Evolutionary conservation across 371 early-diverging fungal genomes (phyloP).

Genomic region (Racocetra persica): DNA sequence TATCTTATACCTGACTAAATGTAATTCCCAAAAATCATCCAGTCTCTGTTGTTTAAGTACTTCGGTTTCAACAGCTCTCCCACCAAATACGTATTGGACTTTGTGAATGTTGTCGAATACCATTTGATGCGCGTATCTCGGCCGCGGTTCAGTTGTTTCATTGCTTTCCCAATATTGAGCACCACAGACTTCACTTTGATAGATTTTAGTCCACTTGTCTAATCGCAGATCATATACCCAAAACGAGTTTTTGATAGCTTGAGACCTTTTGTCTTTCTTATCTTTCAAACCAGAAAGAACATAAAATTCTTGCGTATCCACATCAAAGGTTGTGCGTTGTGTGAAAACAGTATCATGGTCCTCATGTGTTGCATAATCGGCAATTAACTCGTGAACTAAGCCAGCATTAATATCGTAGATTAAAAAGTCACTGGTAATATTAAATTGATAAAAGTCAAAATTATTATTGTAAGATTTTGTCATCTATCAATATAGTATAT

Average conservation of each 20-base stretch:
- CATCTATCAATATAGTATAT: neutral
- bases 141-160: slow-evolving; percentile 70
- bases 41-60: slow-evolving; percentile 64
- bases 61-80: slow-evolving; percentile 78
- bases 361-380: slow-evolving; percentile 73
- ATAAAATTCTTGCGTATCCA: slow-evolving; percentile 78
- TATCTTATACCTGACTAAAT: slow-evolving; percentile 63
- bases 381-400: slow-evolving; percentile 71
- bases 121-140: slow-evolving; percentile 89
- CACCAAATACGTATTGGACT: slow-evolving; percentile 86
- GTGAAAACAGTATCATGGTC: slow-evolving; percentile 84
- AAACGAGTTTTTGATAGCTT: slow-evolving; percentile 71
- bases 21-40: slow-evolving; percentile 88
- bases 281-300: slow-evolving; percentile 77
- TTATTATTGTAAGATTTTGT: neutral
- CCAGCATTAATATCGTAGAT: slow-evolving; percentile 83
- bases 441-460: neutral
- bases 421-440: slow-evolving; percentile 71
- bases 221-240: slow-evolving; percentile 76
- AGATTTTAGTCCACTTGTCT: slow-evolving; percentile 78
- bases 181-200: slow-evolving; percentile 69
- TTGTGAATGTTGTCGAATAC: slow-evolving; percentile 71
- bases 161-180: slow-evolving; percentile 57
- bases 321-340: slow-evolving; percentile 86
- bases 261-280: slow-evolving; percentile 58